Base-by-base conservation (phyloP, 305 asterid species). In the Petunia hybrid region DNA sequence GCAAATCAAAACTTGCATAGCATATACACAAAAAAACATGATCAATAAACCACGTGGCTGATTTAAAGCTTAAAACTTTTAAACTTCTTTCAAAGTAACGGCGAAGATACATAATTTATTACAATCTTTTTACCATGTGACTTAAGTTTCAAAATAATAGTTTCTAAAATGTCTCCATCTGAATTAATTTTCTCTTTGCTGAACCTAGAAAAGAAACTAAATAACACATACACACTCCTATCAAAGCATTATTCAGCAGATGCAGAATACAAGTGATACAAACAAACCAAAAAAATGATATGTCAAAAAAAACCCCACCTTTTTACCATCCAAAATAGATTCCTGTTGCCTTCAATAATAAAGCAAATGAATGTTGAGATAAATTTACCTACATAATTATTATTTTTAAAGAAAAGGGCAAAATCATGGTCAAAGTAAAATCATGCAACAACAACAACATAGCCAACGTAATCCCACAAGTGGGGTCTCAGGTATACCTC, bases 241-340 rank as follows among this genome's bases (percentile, higher is more conserved):
- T 71, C 62, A 73, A 64, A 43, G 36, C 77, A 36, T 12, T 65
- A 38, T 35, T 64, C 12, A 77, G 35, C 13, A 7, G 51, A 78
- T 45, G 43, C 46, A 65, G 46, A 38, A 78, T 78, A 63, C 40
- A 78, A 36, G 51, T 46, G 40, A 65, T 1, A 16, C 38, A 40
- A 57, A 75, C 13, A 10, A 73, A 55, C 64, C 77, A n/a, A 59
- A 80, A 4, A 76, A 70, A 66, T 12, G 40, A 64, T 57, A 84
- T 62, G 16, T 38, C 56, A 66, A 61, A 61, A n/a, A 35, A 83
- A 80, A 75, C 35, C 80, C 55, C 59, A 83, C 88, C 84, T 81
- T 81, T 83, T 76, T 41, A 83, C 35, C 85, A 84, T 84, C 86
- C 74, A 82, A 80, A 82, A 35, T 70, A 4, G 16, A 12, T 70